Evolutionary conservation across 1,284 basidiomycete species (phyloP).

Genomic region (Pseudozyma sp.): DNA sequence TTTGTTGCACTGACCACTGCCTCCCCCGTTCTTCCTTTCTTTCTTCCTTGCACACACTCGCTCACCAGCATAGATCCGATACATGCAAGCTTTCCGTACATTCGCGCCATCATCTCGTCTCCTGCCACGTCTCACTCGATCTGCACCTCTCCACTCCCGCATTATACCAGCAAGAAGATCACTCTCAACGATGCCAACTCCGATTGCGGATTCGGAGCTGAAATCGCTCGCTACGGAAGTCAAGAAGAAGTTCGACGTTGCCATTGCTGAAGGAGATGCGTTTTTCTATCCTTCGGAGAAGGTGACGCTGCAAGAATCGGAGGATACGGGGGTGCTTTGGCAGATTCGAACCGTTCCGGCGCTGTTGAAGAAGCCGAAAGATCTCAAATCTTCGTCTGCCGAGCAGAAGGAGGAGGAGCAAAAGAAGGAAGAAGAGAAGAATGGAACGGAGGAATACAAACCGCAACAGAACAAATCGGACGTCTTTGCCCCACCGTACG

Average conservation of each 20-base stretch:
- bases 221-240: slow-evolving; percentile 43
- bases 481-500: slow-evolving; percentile 67
- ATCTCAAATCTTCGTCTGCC: slow-evolving; percentile 4
- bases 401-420: slow-evolving; percentile 6
- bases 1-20: slow-evolving; percentile 4
- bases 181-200: slow-evolving; percentile 13
- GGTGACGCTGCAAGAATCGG: slow-evolving; percentile 30
- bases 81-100: slow-evolving; percentile 1
- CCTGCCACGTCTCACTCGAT: neutral
- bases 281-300: slow-evolving; percentile 62
- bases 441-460: slow-evolving; percentile 11
- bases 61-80: neutral
- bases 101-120: neutral
- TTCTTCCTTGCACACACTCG: neutral
- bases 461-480: slow-evolving; percentile 58
- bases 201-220: slow-evolving; percentile 30
- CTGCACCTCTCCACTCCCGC: neutral
- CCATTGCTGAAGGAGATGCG: slow-evolving; percentile 54
- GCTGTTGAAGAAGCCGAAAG: slow-evolving; percentile 59
- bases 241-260: slow-evolving; percentile 48
- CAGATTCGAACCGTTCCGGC: slow-evolving; percentile 63
- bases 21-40: neutral
- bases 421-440: slow-evolving; percentile 10
- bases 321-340: slow-evolving; percentile 35
- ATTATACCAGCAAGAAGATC: neutral